Conservation (phyloP, 208 protist genomes). For the Trichomonas vaginalis region DNA sequence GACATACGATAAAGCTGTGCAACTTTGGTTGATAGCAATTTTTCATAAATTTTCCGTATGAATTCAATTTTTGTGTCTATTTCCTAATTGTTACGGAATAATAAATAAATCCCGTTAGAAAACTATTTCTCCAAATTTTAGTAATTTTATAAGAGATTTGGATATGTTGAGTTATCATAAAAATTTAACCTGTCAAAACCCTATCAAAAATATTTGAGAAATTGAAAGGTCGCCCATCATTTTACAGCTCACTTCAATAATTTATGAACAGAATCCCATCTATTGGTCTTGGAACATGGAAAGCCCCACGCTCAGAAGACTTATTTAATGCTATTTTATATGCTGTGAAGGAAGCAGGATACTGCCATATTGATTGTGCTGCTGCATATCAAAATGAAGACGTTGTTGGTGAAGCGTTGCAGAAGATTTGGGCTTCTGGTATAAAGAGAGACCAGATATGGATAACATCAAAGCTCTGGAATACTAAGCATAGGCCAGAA, state of each 20-base stretch:
- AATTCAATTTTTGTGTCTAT: too few relatives aligned
- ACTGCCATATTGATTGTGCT: conserved; percentile 28
- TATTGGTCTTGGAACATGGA: not conserved
- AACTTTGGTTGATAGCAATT: too few relatives aligned
- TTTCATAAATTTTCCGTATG: too few relatives aligned
- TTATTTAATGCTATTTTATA: not conserved
- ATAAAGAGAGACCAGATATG: not conserved
- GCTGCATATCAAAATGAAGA: conserved; percentile 26
- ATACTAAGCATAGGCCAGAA: not conserved
- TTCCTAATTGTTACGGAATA: too few relatives aligned
- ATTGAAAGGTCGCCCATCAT: not conserved
- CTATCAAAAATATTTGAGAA: not conserved
- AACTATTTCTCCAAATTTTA: too few relatives aligned
- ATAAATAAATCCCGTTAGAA: too few relatives aligned
- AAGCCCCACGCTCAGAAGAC: not conserved
- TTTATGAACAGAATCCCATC: not conserved
- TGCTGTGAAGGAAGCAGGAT: conserved; percentile 16
- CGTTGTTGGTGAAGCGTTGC: conserved; percentile 15
- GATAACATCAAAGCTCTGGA: not conserved
- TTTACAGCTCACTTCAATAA: not conserved
- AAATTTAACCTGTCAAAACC: too few relatives aligned
- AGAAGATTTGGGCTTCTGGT: not conserved
- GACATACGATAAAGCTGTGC: too few relatives aligned
- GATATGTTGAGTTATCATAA: too few relatives aligned
- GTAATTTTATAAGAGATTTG: too few relatives aligned